Evolutionary conservation across 2,329 filamentous ascomycete species (phyloP), one percentile per base, ranked within the genome.

Genomic region (Paramyrothecium sp.): DNA sequence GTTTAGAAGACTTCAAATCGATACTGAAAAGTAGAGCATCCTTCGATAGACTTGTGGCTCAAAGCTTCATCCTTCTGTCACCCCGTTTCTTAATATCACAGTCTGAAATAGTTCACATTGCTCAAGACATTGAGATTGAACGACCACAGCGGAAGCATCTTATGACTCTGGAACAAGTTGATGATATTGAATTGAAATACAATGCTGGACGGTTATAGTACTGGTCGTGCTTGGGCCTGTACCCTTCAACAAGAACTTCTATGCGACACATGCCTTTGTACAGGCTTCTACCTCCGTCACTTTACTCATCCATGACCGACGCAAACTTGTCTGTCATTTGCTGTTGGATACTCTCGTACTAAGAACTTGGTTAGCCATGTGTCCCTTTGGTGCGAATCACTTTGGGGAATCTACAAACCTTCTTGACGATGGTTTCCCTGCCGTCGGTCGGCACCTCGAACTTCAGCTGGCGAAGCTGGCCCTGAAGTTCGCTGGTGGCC

Each of bases 261-360:
- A 71, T 67, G 63, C 60, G 61, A 61, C 62, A 66, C 60, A 55
- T 63, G 57, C 60, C 54, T 58, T 54, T 55, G 63, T 57, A 62
- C 59, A 63, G 59, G 51, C 33, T 62, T 58, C 38, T 51, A 55
- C 59, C 53, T 62, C 62, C 22, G 61, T 57, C 56, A 55, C 46
- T 56, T 75, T 92, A 99, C 84, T 98, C 94, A 76, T 99, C 95
- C 73, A 91, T 86, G 59, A 99, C 94, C 44, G 92, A 89, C 53
- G 95, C 95, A 78, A 99, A 99, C 81, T 97, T 97, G 80, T 99
- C 95, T 67, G 90, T 88, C 92, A 99, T 94, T 68, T 87, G 83
- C 78, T 96, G 91, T 67, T 95, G 84, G 67, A 98, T 87, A 67
- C 87, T 88, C 83, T 98, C 95, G 75, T 98, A 99, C 91, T 95